Evolutionary conservation across 2,329 filamentous ascomycete genomes (phyloP), one percentile per base, ranked within the genome.

Genomic region (Elsinoe australis): DNA sequence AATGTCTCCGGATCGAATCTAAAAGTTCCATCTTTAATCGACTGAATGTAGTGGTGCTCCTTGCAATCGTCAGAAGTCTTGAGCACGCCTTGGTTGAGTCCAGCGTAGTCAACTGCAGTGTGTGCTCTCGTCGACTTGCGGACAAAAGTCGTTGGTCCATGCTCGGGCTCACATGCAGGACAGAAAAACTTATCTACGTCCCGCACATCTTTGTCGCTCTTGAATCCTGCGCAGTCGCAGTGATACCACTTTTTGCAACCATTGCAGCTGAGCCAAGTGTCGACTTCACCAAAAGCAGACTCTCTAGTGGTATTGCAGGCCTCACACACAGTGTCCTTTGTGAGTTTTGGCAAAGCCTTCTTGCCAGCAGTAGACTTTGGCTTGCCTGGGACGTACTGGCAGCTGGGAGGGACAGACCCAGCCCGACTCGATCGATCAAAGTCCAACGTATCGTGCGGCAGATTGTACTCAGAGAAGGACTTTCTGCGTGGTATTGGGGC

Each of bases 161-260:
- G 73, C 9, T 69, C 64, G 17, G 76, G 72, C 52, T 78, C 76
- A 60, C 80, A 84, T 47, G 65, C 62, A 45, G 66, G 66, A 61
- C 80, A 84, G 58, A 81, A 80, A 58, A 77, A 84, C 60, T 83
- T 83, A 66, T 83, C 80, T 35, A 84, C 77, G 47, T 76, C 77
- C 49, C 78, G 74, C 26, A 82, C 75, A 58, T 83, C 79, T 19
- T 75, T 70, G 54, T 79, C 77, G 55, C 72, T 80, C 59, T 76
- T 78, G 62, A 83, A 81, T 2, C 78, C 79, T 42, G 79, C 79
- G 59, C 80, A 84, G 47, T 78, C 73, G 51, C 79, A 79, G 63
- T 84, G 80, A 58, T 79, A 82, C 80, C 80, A 84, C 49, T 71
- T 71, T 58, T 82, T 80, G 64, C 80, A 84, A 19, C 78, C 79